phyloP scores from a whole-genome alignment of 106 monocot species.

The Allium fistulosum region DNA sequence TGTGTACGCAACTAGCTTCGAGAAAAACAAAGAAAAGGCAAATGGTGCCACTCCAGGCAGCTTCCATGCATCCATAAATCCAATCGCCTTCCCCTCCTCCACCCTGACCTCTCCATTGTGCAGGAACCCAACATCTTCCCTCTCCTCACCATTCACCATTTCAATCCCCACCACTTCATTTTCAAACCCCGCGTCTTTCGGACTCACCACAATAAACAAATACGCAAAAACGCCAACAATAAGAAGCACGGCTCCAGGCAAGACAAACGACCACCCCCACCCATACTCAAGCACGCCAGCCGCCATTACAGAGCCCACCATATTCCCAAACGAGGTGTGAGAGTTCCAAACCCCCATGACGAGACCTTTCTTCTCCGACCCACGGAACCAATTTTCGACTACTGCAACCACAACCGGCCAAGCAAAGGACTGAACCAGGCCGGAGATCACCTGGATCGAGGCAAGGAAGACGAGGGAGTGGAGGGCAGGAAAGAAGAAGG shows the following conservation, averaged over 20 bases:
- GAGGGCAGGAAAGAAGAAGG: conserved; percentile 46
- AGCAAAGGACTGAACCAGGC: conserved; percentile 65
- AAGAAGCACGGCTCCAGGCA: conserved; percentile 45
- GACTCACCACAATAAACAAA: conserved; percentile 52
- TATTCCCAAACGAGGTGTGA: conserved; percentile 84
- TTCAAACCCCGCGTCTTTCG: conserved; percentile 33
- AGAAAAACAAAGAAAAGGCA: conserved; percentile 89
- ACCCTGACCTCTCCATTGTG: not conserved
- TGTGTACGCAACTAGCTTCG: conserved; percentile 92
- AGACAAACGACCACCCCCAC: conserved; percentile 90
- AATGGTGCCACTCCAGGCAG: conserved; percentile 74
- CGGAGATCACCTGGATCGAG: conserved; percentile 43
- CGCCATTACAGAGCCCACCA: conserved; percentile 75
- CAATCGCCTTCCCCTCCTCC: conserved; percentile 30
- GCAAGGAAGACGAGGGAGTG: conserved; percentile 55
- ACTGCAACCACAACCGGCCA: conserved; percentile 95
- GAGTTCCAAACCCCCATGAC: conserved; percentile 96
- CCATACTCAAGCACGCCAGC: conserved; percentile 74
- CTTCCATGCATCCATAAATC: conserved; percentile 91
- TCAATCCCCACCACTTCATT: conserved; percentile 40
- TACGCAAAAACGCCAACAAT: conserved; percentile 33
- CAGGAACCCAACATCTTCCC: conserved; percentile 1
- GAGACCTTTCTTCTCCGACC: conserved; percentile 44
- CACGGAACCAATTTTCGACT: conserved; percentile 86
- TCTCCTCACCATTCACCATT: conserved; percentile 1